Conservation (phyloP, 768 basidiomycete genomes). For the Tubosaeta sp. region DNA sequence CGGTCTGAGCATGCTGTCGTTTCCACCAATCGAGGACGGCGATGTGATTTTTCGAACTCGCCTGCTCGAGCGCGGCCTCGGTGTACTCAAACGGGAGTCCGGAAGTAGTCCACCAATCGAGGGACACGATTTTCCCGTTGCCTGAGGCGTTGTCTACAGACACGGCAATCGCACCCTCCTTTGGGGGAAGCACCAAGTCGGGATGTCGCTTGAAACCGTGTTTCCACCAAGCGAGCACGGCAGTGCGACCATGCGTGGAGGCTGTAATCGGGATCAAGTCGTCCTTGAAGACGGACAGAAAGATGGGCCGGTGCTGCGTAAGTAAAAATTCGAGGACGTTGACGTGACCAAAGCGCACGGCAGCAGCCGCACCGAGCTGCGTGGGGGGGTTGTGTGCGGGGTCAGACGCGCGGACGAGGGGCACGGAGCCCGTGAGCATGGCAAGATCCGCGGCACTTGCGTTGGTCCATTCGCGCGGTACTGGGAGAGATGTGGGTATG, state of each 20-base stretch:
- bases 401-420: slow-evolving; percentile 56
- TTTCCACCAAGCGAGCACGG: slow-evolving; percentile 82
- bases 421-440: slow-evolving; percentile 61
- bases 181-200: slow-evolving; percentile 54
- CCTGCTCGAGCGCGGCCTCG: slow-evolving; percentile 74
- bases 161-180: slow-evolving; percentile 53
- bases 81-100: slow-evolving; percentile 68
- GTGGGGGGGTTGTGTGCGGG: slow-evolving; percentile 59
- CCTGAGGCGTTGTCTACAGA: slow-evolving; percentile 78
- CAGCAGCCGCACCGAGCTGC: slow-evolving; percentile 60
- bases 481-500: slow-evolving; percentile 62
- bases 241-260: slow-evolving; percentile 65
- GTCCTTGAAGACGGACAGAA: slow-evolving; percentile 58
- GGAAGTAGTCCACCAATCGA: slow-evolving; percentile 80
- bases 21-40: slow-evolving; percentile 84
- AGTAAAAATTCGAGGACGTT: slow-evolving; percentile 73
- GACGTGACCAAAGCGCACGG: slow-evolving; percentile 72
- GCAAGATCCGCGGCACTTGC: slow-evolving; percentile 68
- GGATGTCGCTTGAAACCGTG: slow-evolving; percentile 57
- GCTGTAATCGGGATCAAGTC: slow-evolving; percentile 76
- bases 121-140: slow-evolving; percentile 66
- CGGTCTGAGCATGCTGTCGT: slow-evolving; percentile 42
- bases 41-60: slow-evolving; percentile 75
- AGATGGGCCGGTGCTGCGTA: slow-evolving; percentile 58
- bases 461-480: slow-evolving; percentile 66